Base-by-base conservation (phyloP, 495 filamentous ascomycete genomes). In the Jackrogersella minutella region DNA sequence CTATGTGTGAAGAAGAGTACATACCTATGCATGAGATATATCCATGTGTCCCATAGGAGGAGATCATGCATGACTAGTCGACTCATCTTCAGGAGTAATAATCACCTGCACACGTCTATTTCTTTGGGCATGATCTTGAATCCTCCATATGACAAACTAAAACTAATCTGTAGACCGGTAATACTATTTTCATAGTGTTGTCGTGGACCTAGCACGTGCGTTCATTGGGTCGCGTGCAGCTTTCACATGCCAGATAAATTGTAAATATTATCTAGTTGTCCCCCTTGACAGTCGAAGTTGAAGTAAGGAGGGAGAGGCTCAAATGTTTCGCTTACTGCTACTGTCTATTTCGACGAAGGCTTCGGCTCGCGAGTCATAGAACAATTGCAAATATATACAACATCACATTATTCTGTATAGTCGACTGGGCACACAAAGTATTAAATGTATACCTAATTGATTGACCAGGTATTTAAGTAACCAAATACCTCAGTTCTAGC, bases 141-240 rank as follows among this genome's bases (percentile, higher is more conserved):
- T 51, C 62, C 26, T n/a, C n/a, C n/a, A n/a, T 53, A 70, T 66
- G 62, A 70, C 67, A 58, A 62, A 70, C 67, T 54, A 62, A 53
- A 54, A 59, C 16, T 62, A 59, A 24, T 17, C n/a, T 17, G 46
- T 19, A 6, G 21, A n/a, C n/a, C n/a, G n/a, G n/a, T n/a, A n/a
- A n/a, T n/a, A n/a, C 22, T 55, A 69, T 50, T 47, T 43, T 51
- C 50, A 51, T 43, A 33, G 21, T 56, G 28, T 21, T 62, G 19
- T 21, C 33, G 6, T 43, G 19, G 2, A 36, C n/a, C 37, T 22
- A 24, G 61, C 66, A 64, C 66, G 66, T 69, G 66, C 61, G 22
- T 8, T 58, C 37, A 39, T 30, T 54, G 36, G 51, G 52, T 69
- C 60, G 50, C 37, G 56, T 69, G 61, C 17, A 37, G 17, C 28